These are phyloP conservation scores for Phytomonas sp. DNA, from an alignment of 208 protist genomes.

Conservation along the genomic window DNA sequence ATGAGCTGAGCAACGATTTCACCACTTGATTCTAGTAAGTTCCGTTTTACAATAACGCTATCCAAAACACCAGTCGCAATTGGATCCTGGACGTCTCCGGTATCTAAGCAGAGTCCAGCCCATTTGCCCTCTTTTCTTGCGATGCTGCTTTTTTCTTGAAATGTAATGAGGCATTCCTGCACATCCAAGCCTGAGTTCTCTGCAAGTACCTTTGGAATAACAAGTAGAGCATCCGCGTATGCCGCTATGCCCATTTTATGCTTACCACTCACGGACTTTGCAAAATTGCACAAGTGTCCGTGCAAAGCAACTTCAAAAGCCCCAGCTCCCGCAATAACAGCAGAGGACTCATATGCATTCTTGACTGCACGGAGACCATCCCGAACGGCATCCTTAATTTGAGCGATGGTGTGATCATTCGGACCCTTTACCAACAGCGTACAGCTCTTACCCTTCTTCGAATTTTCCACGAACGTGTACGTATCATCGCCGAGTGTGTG, in stretches of 20 bases:
- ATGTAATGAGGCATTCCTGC: slow-evolving; percentile 93
- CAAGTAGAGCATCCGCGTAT: slow-evolving; percentile 97
- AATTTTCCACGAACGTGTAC: slow-evolving; percentile 99
- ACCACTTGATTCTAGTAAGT: slow-evolving; percentile 93
- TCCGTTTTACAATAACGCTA: slow-evolving; percentile 98
- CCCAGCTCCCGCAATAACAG: slow-evolving; percentile 96
- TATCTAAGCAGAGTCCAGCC: slow-evolving; percentile 96
- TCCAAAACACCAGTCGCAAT: slow-evolving; percentile 94
- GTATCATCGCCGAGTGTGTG: slow-evolving; percentile 98
- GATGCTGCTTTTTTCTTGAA: slow-evolving; percentile 87
- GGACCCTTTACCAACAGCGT: slow-evolving; percentile 99
- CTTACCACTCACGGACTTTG: slow-evolving; percentile 76
- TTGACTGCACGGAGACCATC: slow-evolving; percentile 99
- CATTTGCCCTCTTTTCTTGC: slow-evolving; percentile 64
- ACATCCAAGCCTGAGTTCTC: slow-evolving; percentile 98
- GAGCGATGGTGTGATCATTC: slow-evolving; percentile 98
- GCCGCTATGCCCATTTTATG: slow-evolving; percentile 97
- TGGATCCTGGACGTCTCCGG: slow-evolving; percentile 95
- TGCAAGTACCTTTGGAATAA: slow-evolving; percentile 98
- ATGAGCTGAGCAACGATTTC: slow-evolving; percentile 98
- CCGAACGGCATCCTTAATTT: slow-evolving; percentile 98
- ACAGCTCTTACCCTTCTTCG: slow-evolving; percentile 94
- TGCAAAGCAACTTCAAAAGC: slow-evolving; percentile 96
- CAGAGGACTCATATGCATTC: slow-evolving; percentile 95
- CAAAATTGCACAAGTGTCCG: slow-evolving; percentile 90